Percentiles rank a stretch among this genome's conserved stretches.
Evolutionary conservation across 75 land plant genomes (phyloP).

Genomic region (Selaginella moellendorffii): DNA sequence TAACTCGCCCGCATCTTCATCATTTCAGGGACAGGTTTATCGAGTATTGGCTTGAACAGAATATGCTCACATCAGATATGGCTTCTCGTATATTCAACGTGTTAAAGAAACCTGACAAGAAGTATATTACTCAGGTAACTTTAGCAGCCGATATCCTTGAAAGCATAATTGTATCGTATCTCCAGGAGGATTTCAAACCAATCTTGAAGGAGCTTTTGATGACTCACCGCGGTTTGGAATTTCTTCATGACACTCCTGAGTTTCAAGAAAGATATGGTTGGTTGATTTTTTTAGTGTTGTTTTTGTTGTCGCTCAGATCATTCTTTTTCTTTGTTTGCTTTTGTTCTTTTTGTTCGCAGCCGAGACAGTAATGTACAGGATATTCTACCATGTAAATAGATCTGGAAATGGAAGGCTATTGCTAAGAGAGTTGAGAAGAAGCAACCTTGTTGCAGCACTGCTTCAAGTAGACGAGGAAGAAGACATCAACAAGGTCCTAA

Average conservation of each 20-base stretch:
- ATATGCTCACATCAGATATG: slow-evolving; percentile 52
- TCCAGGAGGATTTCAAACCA: slow-evolving; percentile 86
- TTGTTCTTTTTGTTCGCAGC: slow-evolving; percentile 32
- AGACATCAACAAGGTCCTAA: slow-evolving; percentile 86
- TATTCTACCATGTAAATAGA: slow-evolving; percentile 81
- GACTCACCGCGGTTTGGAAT: slow-evolving; percentile 87
- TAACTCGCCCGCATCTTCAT: too few species aligned
- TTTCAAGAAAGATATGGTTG: slow-evolving; percentile 99
- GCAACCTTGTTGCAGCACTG: slow-evolving; percentile 72
- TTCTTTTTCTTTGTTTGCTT: too few species aligned
- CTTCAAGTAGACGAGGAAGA: slow-evolving; percentile 93
- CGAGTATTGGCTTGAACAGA: slow-evolving; percentile 64
- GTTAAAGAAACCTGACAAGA: slow-evolving; percentile 58
- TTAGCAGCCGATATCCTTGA: neutral
- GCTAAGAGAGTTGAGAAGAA: slow-evolving; percentile 82
- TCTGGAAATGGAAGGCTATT: slow-evolving; percentile 72
- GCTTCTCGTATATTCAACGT: slow-evolving; percentile 52
- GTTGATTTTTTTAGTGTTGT: too few species aligned
- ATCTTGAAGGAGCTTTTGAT: slow-evolving; percentile 64
- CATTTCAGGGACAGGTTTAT: slow-evolving; percentile 68
- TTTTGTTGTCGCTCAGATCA: too few species aligned
- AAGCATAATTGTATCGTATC: neutral
- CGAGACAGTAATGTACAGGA: slow-evolving; percentile 90
- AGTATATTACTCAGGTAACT: slow-evolving; percentile 60
- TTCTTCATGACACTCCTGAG: slow-evolving; percentile 81